Percentiles rank a stretch among this genome's conserved stretches.
Conservation (phyloP, 768 basidiomycete species). For the Candolleomyces efflorescens region DNA sequence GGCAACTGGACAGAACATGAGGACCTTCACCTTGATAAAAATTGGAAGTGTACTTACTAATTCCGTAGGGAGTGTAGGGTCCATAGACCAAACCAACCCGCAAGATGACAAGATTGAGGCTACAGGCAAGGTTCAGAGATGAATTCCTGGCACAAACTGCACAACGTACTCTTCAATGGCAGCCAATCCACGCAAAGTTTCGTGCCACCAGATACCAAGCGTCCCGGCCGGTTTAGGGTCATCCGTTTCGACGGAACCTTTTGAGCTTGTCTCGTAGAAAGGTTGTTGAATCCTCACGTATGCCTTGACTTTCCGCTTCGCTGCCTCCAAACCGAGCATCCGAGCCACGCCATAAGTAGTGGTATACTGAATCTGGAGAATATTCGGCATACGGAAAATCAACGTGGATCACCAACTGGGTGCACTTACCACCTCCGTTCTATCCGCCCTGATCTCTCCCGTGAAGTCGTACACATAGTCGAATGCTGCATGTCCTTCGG, state of each 20-base stretch:
- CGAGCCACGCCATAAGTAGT: conserved; percentile 68
- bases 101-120: conserved; percentile 77
- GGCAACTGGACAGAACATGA: conserved; percentile 42
- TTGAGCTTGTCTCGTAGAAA: conserved; percentile 72
- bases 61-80: conserved; percentile 71
- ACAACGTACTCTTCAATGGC: conserved; percentile 62
- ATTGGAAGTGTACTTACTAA: conserved; percentile 42
- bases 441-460: conserved; percentile 73
- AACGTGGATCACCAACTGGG: not conserved
- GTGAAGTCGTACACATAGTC: conserved; percentile 84
- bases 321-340: conserved; percentile 70
- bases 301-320: conserved; percentile 72
- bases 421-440: conserved; percentile 62
- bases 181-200: conserved; percentile 70
- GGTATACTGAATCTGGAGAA: conserved; percentile 67
- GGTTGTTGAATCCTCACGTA: conserved; percentile 76
- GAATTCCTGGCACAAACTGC: conserved; percentile 6
- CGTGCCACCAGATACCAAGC: conserved; percentile 86
- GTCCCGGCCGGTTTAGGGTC: conserved; percentile 67
- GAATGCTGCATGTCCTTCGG: conserved; percentile 64
- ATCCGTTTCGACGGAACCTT: conserved; percentile 67
- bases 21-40: conserved; percentile 2
- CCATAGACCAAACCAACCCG: conserved; percentile 77
- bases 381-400: not conserved
- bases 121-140: conserved; percentile 23